Base-by-base conservation (phyloP, 1,284 basidiomycete species). In the Mrakiaceae sp. region DNA sequence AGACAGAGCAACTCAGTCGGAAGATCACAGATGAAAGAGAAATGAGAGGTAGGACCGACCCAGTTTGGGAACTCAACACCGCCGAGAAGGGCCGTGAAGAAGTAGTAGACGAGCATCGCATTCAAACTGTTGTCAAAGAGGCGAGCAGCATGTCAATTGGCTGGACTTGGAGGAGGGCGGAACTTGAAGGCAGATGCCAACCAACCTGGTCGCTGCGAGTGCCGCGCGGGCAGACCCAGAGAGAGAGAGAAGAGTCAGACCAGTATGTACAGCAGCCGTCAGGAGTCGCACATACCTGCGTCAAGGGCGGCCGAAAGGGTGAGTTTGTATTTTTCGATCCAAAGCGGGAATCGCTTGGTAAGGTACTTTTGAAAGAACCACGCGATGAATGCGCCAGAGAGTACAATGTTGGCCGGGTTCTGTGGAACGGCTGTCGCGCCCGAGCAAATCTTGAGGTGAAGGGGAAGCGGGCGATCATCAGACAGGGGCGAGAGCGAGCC, bases 321-420 rank as follows among this genome's bases (percentile, higher is more conserved):
- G 57, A 72, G 71, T 58, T 71, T 71, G 68, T 70, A 52, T 27
- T 58, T 71, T 54, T 71, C 72, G 61, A 72, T 73, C 70, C 70
- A 75, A 43, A 4, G 48, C 3, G 4, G 43, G 11, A 54, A 16
- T n/a, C 8, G 27, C 8, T 55, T 68, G 67, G 49, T n/a, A 39
- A 27, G n/a, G 46, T 4, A 12, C 8, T 1, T 14, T 71, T 76
- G 79, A 67, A 70, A 76, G 64, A 68, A 70, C 11, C 74, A 74
- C 3, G 79, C 76, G 8, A 74, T 74, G 14, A 76, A 70, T 52
- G 77, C 72, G 11, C 77, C 76, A 2, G 74, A 75, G 51, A 79
- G 71, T 67, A 81, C 80, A 70, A 81, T 75, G 69, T 81, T 80
- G 11, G 79, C 76, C 0, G 80, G 79, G 40, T 75, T 75, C 69